phyloP scores from a whole-genome alignment of 2,329 filamentous ascomycete species.

The Colletotrichum camelliae region DNA sequence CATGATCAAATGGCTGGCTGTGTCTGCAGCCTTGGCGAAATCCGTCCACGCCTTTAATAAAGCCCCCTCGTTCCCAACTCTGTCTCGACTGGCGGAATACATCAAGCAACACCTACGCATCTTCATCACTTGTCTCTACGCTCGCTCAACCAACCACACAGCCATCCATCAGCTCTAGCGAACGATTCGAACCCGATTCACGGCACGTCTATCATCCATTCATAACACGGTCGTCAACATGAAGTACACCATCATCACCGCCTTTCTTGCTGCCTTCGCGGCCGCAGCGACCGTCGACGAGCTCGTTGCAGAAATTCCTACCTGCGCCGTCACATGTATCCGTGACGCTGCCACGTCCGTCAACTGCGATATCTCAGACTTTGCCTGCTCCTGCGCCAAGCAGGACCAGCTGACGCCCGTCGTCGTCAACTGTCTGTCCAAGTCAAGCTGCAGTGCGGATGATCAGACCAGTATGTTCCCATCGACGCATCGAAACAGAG shows the following conservation, averaged over 20 bases:
- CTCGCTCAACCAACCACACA: neutral
- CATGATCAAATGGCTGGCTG: neutral
- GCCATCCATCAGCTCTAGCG: neutral
- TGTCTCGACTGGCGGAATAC: neutral
- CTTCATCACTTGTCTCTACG: neutral
- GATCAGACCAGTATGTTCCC: slow-evolving; percentile 38
- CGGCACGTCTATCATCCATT: neutral
- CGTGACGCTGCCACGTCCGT: slow-evolving; percentile 31
- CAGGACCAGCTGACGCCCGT: slow-evolving; percentile 36
- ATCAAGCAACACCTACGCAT: neutral
- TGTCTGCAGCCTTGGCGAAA: neutral
- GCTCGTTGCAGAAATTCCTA: slow-evolving; percentile 36
- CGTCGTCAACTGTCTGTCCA: slow-evolving; percentile 40
- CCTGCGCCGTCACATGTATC: slow-evolving; percentile 44
- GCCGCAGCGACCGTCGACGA: slow-evolving; percentile 28
- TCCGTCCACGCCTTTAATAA: neutral
- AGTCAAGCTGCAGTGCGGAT: slow-evolving; percentile 35
- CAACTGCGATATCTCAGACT: slow-evolving; percentile 39
- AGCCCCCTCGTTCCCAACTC: neutral
- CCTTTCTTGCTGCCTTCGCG: slow-evolving; percentile 29
- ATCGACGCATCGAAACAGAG: neutral
- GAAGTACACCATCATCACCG: slow-evolving; percentile 32
- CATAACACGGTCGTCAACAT: slow-evolving; percentile 25
- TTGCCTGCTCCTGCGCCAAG: slow-evolving; percentile 43
- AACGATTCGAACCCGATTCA: neutral